These are phyloP conservation scores for Rhinocladiella mackenziei DNA, from an alignment of 2,329 filamentous ascomycete species.

Conservation along the genomic window DNA sequence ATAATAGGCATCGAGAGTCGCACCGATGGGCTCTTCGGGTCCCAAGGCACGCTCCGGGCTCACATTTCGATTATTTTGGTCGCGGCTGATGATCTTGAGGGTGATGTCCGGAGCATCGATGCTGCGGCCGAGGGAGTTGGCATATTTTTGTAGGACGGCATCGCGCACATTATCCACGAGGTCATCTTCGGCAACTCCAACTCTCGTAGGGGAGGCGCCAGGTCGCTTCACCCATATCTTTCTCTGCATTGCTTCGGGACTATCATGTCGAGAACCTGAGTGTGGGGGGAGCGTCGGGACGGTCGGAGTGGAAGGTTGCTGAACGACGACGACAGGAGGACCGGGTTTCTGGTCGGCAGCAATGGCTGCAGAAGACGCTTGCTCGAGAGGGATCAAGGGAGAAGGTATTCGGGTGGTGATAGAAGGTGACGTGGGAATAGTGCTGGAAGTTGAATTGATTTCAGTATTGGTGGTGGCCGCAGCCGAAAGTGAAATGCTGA, in stretches of 20 bases:
- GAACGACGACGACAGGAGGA: slow-evolving; percentile 17
- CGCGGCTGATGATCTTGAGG: slow-evolving; percentile 71
- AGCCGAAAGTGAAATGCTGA: slow-evolving; percentile 8
- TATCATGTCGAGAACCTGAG: slow-evolving; percentile 21
- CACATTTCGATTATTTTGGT: slow-evolving; percentile 43
- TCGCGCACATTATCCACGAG: slow-evolving; percentile 93
- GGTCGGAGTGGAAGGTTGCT: slow-evolving; percentile 22
- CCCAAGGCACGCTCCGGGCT: slow-evolving; percentile 66
- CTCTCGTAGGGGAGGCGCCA: slow-evolving; percentile 77
- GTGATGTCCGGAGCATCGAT: slow-evolving; percentile 90
- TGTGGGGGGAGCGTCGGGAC: slow-evolving; percentile 13
- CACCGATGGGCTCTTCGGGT: slow-evolving; percentile 78
- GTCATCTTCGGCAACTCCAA: slow-evolving; percentile 81
- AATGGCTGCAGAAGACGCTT: not conserved
- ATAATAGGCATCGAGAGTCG: slow-evolving; percentile 75
- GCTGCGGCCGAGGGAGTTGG: slow-evolving; percentile 80
- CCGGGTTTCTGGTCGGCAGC: slow-evolving; percentile 1
- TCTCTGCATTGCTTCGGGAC: slow-evolving; percentile 44
- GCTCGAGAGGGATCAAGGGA: not conserved
- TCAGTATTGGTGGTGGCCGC: slow-evolving; percentile 31
- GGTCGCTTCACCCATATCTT: slow-evolving; percentile 96
- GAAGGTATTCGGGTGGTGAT: not conserved
- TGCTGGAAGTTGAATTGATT: slow-evolving; percentile 29
- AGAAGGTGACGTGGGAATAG: not conserved
- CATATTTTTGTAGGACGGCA: slow-evolving; percentile 86